Evolutionary conservation across 192 early-diverging fungal species (phyloP), one percentile per base, ranked within the genome.

Genomic region (Rhizoclosmatium globosum): DNA sequence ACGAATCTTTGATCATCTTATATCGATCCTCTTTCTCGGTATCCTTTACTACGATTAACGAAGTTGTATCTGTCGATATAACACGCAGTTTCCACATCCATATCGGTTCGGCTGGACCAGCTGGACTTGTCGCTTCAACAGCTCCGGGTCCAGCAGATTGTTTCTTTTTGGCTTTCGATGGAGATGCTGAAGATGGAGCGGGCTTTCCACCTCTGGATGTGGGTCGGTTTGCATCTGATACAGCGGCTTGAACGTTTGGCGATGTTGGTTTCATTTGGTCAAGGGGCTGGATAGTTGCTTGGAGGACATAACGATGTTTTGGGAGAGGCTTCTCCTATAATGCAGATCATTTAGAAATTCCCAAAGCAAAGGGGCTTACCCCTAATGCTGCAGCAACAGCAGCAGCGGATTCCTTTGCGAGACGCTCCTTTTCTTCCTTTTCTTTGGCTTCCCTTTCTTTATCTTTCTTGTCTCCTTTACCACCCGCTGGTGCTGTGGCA

Each of bases 11-110:
- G 39, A 91, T 86, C 19, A 82, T 79, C 43, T 79, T 74, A 48
- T 88, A 85, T 45, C 87, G 80, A 68, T 91, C 90, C 72, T 91
- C 90, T 48, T 90, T 89, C 71, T 91, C 90, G 0, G 88, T 90
- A 69, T 91, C 90, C 61, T 86, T 88, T 2, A 85, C 70, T 15
- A 91, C 87, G 0, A 69, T 44, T 15, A 91, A 57, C 0, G 80
- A 79, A 3, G 84, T 81, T 7, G 79, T 42, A 45, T 91, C 90
- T 2, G 85, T 84, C 0, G 86, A 85, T 9, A 87, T 84, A 17
- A 91, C 39, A 1, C 87, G 77, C 38, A 91, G 79, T 46, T 78
- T 86, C 86, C 88, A 91, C 4, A 47, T 68, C 41, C 75, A 81
- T 56, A 17, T 53, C 4, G 21, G 6, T 39, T 46, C 45, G 44